Evolutionary conservation across 139 green algal genomes (phyloP), one percentile per base, ranked within the genome.

Genomic region (Nannochloris sp.): DNA sequence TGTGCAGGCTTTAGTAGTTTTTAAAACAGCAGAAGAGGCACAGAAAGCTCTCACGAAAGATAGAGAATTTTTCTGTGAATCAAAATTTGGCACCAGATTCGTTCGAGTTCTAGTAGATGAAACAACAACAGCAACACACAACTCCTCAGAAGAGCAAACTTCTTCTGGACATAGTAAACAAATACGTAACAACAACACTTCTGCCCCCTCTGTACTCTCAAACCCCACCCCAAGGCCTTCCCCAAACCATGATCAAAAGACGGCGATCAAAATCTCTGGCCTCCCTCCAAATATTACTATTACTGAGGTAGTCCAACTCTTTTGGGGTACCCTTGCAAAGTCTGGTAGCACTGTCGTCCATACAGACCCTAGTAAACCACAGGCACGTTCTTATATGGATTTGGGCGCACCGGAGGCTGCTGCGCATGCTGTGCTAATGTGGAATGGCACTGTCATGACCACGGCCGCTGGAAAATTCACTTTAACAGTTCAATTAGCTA

Each of bases 331-430:
- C 55, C 70, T 61, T 30, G 61, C 48, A 1, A 36, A n/a, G 13
- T 31, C 19, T 1, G 60, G 27, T 19, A 19, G 58, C 71, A 54
- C 44, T 2, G 9, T 64, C 10, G 30, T 63, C 27, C 46, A n/a
- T 6, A 9, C 15, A n/a, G 30, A 27, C 64, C 29, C 48, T 55
- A 14, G n/a, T n/a, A n/a, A n/a, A n/a, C n/a, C 7, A 13, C 34
- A 19, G 42, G 42, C 42, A 19, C 72, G 89, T 79, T 83, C 85
- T 0, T 88, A 89, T 74, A 72, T 91, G 19, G 83, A 90, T 42
- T 91, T 91, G 73, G 83, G 85, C 59, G 71, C 9, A 15, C 47
- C 51, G 4, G 83, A 89, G 19, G 77, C 87, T 38, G 85, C 85
- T 3, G 65, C 55, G 3, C 57, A 64, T 5, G 83, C 79, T 1